Conservation (phyloP, 768 basidiomycete genomes). For the Agrocybe chaxingu region DNA sequence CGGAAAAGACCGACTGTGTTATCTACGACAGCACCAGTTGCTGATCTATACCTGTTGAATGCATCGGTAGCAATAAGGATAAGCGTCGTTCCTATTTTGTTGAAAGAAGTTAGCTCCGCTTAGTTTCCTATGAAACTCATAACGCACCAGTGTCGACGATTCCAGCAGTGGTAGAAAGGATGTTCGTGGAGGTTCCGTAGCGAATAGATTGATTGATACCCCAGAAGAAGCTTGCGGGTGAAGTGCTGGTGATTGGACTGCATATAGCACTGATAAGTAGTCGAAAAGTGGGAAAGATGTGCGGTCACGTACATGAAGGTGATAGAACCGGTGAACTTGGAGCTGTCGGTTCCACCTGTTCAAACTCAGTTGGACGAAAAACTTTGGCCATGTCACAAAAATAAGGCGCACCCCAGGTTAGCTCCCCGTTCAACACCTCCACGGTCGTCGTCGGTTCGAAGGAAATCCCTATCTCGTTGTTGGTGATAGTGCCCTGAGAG, state of each 20-base stretch:
- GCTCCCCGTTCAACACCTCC: conserved; percentile 40
- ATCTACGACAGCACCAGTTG: conserved; percentile 40
- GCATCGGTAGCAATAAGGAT: conserved; percentile 43
- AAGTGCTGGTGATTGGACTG: conserved; percentile 46
- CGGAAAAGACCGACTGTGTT: conserved; percentile 42
- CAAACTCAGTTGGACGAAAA: neutral
- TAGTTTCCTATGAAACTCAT: neutral
- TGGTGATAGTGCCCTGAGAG: conserved; percentile 31
- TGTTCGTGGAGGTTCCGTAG: conserved; percentile 42
- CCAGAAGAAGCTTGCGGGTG: conserved; percentile 51
- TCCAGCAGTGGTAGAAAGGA: conserved; percentile 46
- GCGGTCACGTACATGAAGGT: conserved; percentile 4
- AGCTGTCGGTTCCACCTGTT: conserved; percentile 34
- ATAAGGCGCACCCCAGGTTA: conserved; percentile 37
- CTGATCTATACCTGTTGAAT: conserved; percentile 36
- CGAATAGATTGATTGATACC: conserved; percentile 56
- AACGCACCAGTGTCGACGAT: conserved; percentile 55
- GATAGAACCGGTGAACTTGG: conserved; percentile 22
- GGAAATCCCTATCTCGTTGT: conserved; percentile 43
- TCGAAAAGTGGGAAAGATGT: conserved; percentile 4
- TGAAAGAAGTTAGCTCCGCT: neutral
- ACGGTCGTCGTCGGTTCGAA: conserved; percentile 44
- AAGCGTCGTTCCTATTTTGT: conserved; percentile 39
- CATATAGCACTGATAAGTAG: neutral
- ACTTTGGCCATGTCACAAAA: too few relatives aligned